Base-by-base conservation (phyloP, 2,329 filamentous ascomycete genomes). In the Endothia cerciana region DNA sequence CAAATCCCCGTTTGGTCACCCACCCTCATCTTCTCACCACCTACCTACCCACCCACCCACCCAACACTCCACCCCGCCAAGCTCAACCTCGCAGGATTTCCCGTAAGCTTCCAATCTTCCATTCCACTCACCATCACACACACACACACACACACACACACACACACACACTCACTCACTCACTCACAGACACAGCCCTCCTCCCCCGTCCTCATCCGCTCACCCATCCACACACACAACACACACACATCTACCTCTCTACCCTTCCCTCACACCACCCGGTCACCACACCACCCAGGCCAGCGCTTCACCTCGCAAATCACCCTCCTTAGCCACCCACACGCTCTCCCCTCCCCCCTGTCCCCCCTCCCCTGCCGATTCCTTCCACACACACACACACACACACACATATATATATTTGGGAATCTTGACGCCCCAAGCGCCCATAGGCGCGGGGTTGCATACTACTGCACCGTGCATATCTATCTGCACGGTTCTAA, bases 231-330 rank as follows among this genome's bases (percentile, higher is more conserved):
- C 57, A n/a, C 41, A 45, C 17, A 3, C 45, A 49, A 25, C 30
- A 33, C 53, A 36, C 30, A 7, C 15, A 33, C n/a, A 10, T 11
- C 28, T 22, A 15, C n/a, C 22, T 10, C 22, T 15, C 22, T 15
- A 3, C 10, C 22, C 36, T 38, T 17, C 25, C 15, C 22, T 41
- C 22, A 17, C 55, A 36, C 33, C 38, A 25, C 47, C 25, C 47
- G 25, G 22, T 5, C 13, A 55, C 10, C 51, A 55, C 57, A 45
- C 38, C 57, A 59, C 41, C 38, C 25, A 36, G 55, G 10, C 33
- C 17, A 43, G 49, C 63, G 63, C 63, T 43, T 51, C 58, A 57
- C 40, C 59, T 57, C 28, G 40, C 63, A 55, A 62, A 62, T 65
- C 58, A 57, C 0, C 2, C 17, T 15, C 10, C 57, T n/a, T 11